Evolutionary conservation across 2,329 filamentous ascomycete species (phyloP), one percentile per base, ranked within the genome.

Genomic region (Geosmithia flava): DNA sequence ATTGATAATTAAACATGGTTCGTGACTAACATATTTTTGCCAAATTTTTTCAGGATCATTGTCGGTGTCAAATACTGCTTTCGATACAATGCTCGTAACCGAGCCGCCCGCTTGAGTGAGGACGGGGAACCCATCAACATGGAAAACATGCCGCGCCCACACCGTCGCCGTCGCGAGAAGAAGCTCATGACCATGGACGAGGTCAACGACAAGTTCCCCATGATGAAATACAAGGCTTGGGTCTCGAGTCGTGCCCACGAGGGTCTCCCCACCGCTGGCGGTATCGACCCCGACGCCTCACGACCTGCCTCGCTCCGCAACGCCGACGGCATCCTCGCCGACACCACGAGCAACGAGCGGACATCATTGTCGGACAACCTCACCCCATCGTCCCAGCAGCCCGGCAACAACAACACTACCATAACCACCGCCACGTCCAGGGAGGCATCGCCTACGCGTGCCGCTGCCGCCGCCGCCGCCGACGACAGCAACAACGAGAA

Each of bases 11-110:
- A 8, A 39, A 16, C 33, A 20, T 23, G 7, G 23, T 11, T 17
- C 23, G 23, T 27, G 23, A 8, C 23, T 27, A 8, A 8, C 23
- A 27, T 8, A 27, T 8, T 27, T 20, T 20, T 20, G 15, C 23
- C 33, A 48, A 48, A 23, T 20, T 37, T 19, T 23, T 13, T 30
- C 29, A 98, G 93, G 93, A 98, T 98, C 59, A 98, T 98, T 58
- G 93, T 98, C 52, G 93, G 93, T 56, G 93, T 98, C 52, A 98
- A 98, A 70, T 98, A 98, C 67, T 98, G 93, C 69, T 98, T 98
- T 68, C 80, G 93, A 57, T 97, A 98, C 66, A 97, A 97, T 66
- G 90, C 93, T 56, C 84, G 93, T 50, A 94, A 94, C 61, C 84
- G 93, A 47, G 81, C 83, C 52, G 70, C 88, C 59, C 81, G 87